These are phyloP conservation scores for Phytophthora uliginosa DNA, from an alignment of 352 stramenopile genomes.

Conservation along the genomic window DNA sequence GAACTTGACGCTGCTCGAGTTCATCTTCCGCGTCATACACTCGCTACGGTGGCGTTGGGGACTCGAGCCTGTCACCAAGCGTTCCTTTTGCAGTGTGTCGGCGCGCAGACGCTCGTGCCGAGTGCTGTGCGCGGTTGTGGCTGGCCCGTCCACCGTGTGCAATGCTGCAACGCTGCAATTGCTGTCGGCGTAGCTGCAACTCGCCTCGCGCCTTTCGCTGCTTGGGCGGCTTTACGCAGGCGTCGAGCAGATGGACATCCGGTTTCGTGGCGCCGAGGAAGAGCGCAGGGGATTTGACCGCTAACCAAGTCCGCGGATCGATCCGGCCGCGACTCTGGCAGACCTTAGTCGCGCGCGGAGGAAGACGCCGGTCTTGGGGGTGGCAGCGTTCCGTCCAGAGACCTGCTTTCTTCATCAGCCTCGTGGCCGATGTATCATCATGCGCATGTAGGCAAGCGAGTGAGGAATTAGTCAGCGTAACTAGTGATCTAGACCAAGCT, in stretches of 20 bases:
- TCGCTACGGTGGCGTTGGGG: not conserved
- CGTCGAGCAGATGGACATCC: slow-evolving; percentile 17
- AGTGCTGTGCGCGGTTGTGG: slow-evolving; percentile 32
- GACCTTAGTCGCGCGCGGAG: slow-evolving; percentile 26
- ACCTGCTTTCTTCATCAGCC: slow-evolving; percentile 17
- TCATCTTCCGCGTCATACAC: slow-evolving; percentile 22
- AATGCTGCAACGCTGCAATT: slow-evolving; percentile 49
- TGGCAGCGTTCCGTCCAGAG: slow-evolving; percentile 27
- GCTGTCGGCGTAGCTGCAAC: slow-evolving; percentile 25
- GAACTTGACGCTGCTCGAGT: slow-evolving; percentile 41
- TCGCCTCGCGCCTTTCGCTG: slow-evolving; percentile 34
- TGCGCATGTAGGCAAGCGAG: not conserved
- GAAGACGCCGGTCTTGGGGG: slow-evolving; percentile 13
- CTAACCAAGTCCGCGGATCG: not conserved
- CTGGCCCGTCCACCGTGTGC: slow-evolving; percentile 38
- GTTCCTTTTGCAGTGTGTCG: slow-evolving; percentile 48
- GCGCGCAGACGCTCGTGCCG: slow-evolving; percentile 11
- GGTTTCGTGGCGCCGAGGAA: slow-evolving; percentile 26
- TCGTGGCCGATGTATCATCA: not conserved
- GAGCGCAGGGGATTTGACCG: slow-evolving; percentile 27
- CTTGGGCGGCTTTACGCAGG: slow-evolving; percentile 26
- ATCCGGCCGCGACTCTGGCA: slow-evolving; percentile 5
- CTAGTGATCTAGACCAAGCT: too few species aligned
- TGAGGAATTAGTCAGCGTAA: too few species aligned
- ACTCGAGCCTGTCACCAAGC: slow-evolving; percentile 19